phyloP scores from a whole-genome alignment of 2,329 filamentous ascomycete species.

The Didymellaceae sp. region DNA sequence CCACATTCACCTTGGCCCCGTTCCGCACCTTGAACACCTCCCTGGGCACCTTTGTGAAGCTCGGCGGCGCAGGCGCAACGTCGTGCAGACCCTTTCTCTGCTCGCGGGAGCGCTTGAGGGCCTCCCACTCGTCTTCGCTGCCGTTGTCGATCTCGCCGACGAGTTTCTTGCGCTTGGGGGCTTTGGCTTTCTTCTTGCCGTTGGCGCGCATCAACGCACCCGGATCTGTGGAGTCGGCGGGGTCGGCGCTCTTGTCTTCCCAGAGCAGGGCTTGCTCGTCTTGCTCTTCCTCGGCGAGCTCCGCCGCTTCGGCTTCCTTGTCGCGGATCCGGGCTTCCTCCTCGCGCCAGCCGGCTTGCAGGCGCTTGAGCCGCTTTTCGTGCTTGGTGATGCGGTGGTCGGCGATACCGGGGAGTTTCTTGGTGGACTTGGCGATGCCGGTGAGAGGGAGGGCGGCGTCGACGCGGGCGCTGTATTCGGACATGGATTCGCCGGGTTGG shows the following conservation, averaged over 20 bases:
- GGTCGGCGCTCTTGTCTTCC: constrained; percentile 66
- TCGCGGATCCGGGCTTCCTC: constrained; percentile 66
- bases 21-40: constrained; percentile 70
- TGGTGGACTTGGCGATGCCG: constrained; percentile 67
- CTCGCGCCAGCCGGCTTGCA: constrained; percentile 65
- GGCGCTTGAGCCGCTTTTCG: constrained; percentile 74
- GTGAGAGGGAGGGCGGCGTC: constrained; percentile 81
- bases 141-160: constrained; percentile 59
- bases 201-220: constrained; percentile 49
- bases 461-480: constrained; percentile 82
- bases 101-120: constrained; percentile 63
- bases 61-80: constrained; percentile 78
- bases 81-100: constrained; percentile 65
- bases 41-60: constrained; percentile 66
- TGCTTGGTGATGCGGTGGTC: constrained; percentile 74
- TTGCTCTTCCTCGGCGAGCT: constrained; percentile 68
- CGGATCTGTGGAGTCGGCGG: too few relatives aligned
- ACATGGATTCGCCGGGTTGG: constrained; percentile 79
- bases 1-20: constrained; percentile 70
- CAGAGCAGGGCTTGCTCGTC: constrained; percentile 68
- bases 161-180: constrained; percentile 59
- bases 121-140: constrained; percentile 79
- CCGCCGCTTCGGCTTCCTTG: constrained; percentile 78
- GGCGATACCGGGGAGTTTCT: constrained; percentile 70
- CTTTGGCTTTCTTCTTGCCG: constrained; percentile 60